Base-by-base conservation (phyloP, 75 land plant genomes). In the Cupressus sempervirens region DNA sequence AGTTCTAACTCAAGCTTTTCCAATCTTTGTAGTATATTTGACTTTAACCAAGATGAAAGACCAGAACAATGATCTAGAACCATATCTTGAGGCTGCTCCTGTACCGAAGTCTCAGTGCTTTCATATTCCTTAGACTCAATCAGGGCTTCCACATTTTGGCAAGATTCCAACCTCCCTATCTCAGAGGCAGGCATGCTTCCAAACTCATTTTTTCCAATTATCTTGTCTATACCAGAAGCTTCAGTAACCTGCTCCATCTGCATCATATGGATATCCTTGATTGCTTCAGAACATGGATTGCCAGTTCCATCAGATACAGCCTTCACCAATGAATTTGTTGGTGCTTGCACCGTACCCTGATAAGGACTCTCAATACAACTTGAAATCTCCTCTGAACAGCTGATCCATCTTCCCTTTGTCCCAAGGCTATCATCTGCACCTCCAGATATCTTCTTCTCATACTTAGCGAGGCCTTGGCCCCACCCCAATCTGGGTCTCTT, bases 391-490 rank as follows among this genome's bases (percentile, higher is more conserved):
- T 54, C 88, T 53, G 68, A 18, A 86, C 81, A 79, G 62, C 29
- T 68, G 48, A 43, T 80, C 20, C 43, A 36, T 48, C 82, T 79
- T 30, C 65, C 84, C 35, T 36, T 77, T 35, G 54, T 23, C 9
- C 16, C 83, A 74, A 67, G 65, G 85, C 43, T 35, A 68, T 86
- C 91, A n/a, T 84, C 90, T 1, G 68, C 84, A 48, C 84, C 91
- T 82, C 52, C 89, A 82, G 75, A 83, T 48, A 90, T 85, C 86
- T 90, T 91, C 81, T 91, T 84, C 75, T 91, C 92, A 85, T 91
- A 91, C 45, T 87, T 89, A 23, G 92, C 92, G 38, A 91, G 89
- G 26, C 92, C 92, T 81, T 91, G 91, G 29, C 92, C 92, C 92
- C 92, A 91, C 23, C 87, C 88, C 34, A 91, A 84, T 1, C 92